Conservation (phyloP, 129 eudicot genomes). For the Helichrysum umbraculigerum region DNA sequence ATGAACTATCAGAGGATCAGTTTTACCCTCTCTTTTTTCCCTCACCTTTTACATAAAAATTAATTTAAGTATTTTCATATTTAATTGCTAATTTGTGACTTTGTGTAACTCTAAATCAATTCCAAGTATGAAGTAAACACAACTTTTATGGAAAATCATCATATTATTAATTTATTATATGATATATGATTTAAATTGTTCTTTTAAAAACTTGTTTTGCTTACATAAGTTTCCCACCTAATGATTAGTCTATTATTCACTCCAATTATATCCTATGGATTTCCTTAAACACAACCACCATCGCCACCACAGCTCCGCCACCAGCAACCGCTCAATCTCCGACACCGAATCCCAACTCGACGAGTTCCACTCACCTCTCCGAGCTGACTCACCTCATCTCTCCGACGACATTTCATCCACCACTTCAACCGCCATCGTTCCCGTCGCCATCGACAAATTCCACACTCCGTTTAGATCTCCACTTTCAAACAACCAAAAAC, state of each 20-base stretch:
- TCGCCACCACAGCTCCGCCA: constrained; percentile 40
- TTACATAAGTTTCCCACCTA: background rate
- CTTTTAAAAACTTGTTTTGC: no score
- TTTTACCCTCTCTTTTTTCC: no score
- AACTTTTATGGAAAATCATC: no score
- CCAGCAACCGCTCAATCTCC: constrained; percentile 58
- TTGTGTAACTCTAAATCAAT: no score
- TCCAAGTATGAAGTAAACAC: no score
- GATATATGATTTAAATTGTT: no score
- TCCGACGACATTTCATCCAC: constrained; percentile 46
- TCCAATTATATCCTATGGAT: constrained; percentile 17
- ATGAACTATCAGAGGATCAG: no score
- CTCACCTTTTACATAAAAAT: no score
- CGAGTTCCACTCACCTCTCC: constrained; percentile 79
- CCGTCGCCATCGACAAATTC: constrained; percentile 37
- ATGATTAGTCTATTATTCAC: background rate
- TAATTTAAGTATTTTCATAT: no score
- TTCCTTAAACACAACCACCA: constrained; percentile 32
- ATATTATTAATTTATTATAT: no score
- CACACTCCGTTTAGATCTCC: constrained; percentile 63
- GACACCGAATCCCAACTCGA: constrained; percentile 67
- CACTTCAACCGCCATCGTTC: constrained; percentile 36
- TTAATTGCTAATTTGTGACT: no score
- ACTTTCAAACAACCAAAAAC: constrained; percentile 32
- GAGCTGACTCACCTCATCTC: constrained; percentile 52